These are phyloP conservation scores for Paspalum notatum DNA, from an alignment of 176 grass and related monocot species.

Conservation along the genomic window DNA sequence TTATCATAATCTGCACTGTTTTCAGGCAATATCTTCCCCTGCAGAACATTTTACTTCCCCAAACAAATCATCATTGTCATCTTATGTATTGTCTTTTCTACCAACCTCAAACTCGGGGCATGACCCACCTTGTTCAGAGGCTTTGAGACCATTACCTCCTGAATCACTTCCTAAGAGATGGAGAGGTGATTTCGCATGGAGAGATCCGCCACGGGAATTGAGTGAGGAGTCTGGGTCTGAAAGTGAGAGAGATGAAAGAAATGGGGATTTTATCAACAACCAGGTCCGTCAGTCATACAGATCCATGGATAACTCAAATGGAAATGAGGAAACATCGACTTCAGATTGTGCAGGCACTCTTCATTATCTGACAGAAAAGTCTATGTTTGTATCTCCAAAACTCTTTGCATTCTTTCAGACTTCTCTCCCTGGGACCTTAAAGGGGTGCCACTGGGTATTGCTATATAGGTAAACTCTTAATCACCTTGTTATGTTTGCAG, in stretches of 20 bases:
- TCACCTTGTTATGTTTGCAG: conserved; percentile 12
- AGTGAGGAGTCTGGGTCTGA: conserved; percentile 58
- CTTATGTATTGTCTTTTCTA: conserved; percentile 62
- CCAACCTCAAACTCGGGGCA: conserved; percentile 40
- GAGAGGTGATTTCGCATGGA: conserved; percentile 44
- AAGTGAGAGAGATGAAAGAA: conserved; percentile 53
- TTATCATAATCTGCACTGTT: conserved; percentile 6
- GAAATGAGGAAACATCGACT: conserved; percentile 51
- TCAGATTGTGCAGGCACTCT: conserved; percentile 37
- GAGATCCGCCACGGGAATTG: conserved; percentile 45
- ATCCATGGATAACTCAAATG: conserved; percentile 31
- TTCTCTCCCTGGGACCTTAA: conserved; percentile 82
- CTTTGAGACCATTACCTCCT: conserved; percentile 50
- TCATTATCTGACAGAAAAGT: conserved; percentile 73
- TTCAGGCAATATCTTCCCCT: conserved; percentile 55
- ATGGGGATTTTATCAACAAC: conserved; percentile 36
- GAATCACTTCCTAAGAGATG: conserved; percentile 60
- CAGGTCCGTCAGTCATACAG: conserved; percentile 28
- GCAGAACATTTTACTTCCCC: conserved; percentile 51
- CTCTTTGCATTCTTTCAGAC: conserved; percentile 81
- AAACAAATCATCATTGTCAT: conserved; percentile 55
- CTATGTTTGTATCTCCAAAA: conserved; percentile 67
- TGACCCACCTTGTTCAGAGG: conserved; percentile 24
- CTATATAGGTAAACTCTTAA: conserved; percentile 76
- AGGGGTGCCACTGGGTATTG: conserved; percentile 86